Percentiles rank a stretch among this genome's conserved stretches.
Conservation (phyloP, 306 rosid genomes). For the Medicago ruthenica region DNA sequence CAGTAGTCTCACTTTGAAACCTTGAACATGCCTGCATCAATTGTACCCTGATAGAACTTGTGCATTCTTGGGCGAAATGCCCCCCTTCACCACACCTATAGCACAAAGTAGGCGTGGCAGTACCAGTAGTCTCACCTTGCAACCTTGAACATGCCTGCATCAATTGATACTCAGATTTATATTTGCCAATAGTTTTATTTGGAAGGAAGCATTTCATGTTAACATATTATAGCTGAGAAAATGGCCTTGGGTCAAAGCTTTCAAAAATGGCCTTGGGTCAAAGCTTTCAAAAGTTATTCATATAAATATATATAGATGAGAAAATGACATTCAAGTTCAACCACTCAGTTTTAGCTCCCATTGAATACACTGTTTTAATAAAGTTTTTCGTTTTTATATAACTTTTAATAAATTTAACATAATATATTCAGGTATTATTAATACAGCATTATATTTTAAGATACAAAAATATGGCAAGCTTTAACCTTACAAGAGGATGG, state of each 20-base stretch:
- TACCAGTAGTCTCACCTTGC: constrained; percentile 56
- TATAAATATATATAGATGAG: neutral
- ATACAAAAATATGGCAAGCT: neutral
- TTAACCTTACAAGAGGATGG: neutral
- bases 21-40: constrained; percentile 68
- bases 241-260: neutral
- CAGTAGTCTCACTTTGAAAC: constrained; percentile 55
- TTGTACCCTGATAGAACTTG: constrained; percentile 53
- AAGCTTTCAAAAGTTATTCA: neutral
- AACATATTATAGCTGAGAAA: too few relatives aligned
- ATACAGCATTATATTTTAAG: constrained; percentile 10
- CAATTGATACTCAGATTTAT: constrained; percentile 14
- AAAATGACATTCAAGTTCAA: neutral
- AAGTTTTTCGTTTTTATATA: neutral
- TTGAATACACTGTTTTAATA: neutral
- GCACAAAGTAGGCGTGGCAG: constrained; percentile 63
- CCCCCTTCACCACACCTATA: constrained; percentile 82
- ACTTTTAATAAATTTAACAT: neutral
- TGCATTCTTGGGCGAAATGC: constrained; percentile 91
- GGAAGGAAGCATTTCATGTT: neutral
- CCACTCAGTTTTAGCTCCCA: neutral
- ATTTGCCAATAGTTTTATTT: neutral
- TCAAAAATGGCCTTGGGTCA: neutral
- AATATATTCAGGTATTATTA: neutral
- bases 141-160: constrained; percentile 71